phyloP scores from a whole-genome alignment of 1,284 basidiomycete genomes.

The Coniophora puteana region DNA sequence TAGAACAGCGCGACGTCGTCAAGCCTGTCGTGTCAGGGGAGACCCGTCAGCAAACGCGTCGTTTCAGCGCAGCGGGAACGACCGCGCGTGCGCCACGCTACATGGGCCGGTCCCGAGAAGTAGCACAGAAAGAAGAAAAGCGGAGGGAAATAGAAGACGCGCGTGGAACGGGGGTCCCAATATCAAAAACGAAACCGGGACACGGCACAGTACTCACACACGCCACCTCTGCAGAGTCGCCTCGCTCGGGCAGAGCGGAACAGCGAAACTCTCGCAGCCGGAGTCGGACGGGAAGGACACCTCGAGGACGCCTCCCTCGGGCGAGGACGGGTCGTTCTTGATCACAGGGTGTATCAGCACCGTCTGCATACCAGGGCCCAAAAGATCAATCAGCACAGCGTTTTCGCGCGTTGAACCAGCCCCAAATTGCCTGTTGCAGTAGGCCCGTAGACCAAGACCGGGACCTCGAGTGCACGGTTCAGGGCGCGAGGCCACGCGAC shows the following conservation, averaged over 20 bases:
- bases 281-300: conserved; percentile 58
- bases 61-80: too few species aligned
- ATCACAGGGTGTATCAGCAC: conserved; percentile 61
- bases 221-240: conserved; percentile 50
- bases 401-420: conserved; percentile 1
- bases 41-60: too few species aligned
- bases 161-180: too few species aligned
- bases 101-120: too few species aligned
- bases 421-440: neutral
- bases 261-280: conserved; percentile 47
- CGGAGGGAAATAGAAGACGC: conserved; percentile 3
- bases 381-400: conserved; percentile 1
- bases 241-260: conserved; percentile 53
- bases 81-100: too few species aligned
- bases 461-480: neutral
- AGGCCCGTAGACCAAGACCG: too few species aligned
- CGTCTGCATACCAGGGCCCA: conserved; percentile 41
- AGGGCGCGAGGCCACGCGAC: neutral
- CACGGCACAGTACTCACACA: conserved; percentile 36
- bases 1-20: conserved; percentile 52
- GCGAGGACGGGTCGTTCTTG: conserved; percentile 38
- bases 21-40: too few species aligned
- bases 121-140: conserved; percentile 4
- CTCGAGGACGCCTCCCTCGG: conserved; percentile 44
- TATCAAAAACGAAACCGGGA: too few species aligned